Conservation (phyloP, 177 flowering plant genomes). For the Vitis hybrid region DNA sequence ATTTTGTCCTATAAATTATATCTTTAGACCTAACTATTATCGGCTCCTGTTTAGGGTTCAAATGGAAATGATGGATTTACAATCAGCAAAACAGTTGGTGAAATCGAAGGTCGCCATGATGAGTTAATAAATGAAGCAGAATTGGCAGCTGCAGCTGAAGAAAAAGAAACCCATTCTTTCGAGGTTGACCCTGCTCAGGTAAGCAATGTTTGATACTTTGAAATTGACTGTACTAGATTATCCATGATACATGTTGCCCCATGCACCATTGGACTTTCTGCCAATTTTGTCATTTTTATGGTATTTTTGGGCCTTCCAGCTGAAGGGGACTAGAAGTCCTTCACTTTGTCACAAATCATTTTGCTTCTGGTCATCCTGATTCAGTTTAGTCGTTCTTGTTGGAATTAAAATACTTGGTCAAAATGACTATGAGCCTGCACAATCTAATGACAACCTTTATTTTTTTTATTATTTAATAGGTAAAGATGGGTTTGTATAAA, state of each 20-base stretch:
- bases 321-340: neutral
- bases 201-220: neutral
- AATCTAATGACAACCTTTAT: too few relatives aligned
- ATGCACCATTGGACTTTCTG: neutral
- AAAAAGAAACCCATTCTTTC: slow-evolving; percentile 92
- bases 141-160: slow-evolving; percentile 89
- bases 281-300: neutral
- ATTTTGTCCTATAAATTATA: too few relatives aligned
- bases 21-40: too few relatives aligned
- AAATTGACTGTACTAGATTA: neutral
- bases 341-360: neutral
- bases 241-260: neutral
- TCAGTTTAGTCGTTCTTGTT: neutral
- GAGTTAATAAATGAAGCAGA: slow-evolving; percentile 79
- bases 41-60: slow-evolving; percentile 11
- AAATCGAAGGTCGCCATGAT: slow-evolving; percentile 64
- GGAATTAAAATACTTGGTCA: neutral
- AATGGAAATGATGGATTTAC: slow-evolving; percentile 68
- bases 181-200: slow-evolving; percentile 96
- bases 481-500: too few relatives aligned
- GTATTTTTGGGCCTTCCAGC: neutral
- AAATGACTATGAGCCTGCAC: too few relatives aligned
- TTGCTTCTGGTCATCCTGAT: neutral
- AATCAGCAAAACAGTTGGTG: slow-evolving; percentile 69
- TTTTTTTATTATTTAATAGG: too few relatives aligned